Percentiles rank a stretch among this genome's conserved stretches.
Evolutionary conservation across 768 basidiomycete genomes (phyloP).

Genomic region (Pleurotus cornucopiae): DNA sequence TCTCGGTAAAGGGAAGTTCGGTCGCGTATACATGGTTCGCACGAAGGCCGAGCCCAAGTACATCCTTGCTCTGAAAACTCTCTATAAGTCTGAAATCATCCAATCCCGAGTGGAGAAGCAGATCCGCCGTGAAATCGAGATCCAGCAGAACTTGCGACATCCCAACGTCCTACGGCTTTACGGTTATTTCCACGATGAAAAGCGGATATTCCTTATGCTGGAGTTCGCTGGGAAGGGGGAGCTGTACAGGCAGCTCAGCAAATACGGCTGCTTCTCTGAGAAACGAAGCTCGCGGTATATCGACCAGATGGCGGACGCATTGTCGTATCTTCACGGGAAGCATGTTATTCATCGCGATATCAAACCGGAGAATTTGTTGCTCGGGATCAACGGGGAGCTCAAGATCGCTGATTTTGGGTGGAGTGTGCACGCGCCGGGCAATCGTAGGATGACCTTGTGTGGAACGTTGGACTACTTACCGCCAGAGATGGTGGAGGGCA

Average conservation of each 20-base stretch:
- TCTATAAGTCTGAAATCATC: slow-evolving; percentile 96
- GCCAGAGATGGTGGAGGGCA: slow-evolving; percentile 96
- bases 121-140: slow-evolving; percentile 95
- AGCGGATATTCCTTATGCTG: slow-evolving; percentile 96
- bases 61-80: slow-evolving; percentile 94
- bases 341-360: slow-evolving; percentile 99
- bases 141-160: slow-evolving; percentile 93
- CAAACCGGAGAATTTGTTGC: slow-evolving; percentile 94
- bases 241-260: slow-evolving; percentile 91
- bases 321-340: slow-evolving; percentile 87
- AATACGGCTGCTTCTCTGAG: slow-evolving; percentile 84
- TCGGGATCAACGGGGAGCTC: slow-evolving; percentile 93
- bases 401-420: slow-evolving; percentile 99
- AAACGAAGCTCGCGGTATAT: slow-evolving; percentile 86
- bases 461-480: slow-evolving; percentile 96
- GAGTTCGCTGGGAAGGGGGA: slow-evolving; percentile 98
- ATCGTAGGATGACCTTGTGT: slow-evolving; percentile 85
- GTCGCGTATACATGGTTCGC: slow-evolving; percentile 96
- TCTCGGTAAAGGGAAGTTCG: slow-evolving; percentile 98
- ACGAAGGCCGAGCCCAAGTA: slow-evolving; percentile 86
- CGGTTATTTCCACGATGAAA: slow-evolving; percentile 97
- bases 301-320: slow-evolving; percentile 96
- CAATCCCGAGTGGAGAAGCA: slow-evolving; percentile 93
- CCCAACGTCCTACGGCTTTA: slow-evolving; percentile 92
- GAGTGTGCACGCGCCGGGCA: slow-evolving; percentile 94